These are phyloP conservation scores for Alternaria alternata DNA, from an alignment of 2,329 filamentous ascomycete species.

Conservation along the genomic window DNA sequence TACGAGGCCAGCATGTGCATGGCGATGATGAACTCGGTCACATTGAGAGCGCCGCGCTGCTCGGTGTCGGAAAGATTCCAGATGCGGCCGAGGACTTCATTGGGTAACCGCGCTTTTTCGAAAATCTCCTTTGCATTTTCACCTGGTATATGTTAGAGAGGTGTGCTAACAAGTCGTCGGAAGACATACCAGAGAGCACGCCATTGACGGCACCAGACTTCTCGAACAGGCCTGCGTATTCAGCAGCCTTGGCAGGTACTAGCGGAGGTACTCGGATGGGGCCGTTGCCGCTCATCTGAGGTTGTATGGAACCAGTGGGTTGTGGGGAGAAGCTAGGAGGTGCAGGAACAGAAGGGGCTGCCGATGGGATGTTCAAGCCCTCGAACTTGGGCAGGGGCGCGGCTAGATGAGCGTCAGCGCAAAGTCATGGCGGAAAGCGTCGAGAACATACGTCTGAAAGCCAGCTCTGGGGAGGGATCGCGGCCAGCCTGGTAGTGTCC, in stretches of 20 bases:
- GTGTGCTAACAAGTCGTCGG: too few species aligned
- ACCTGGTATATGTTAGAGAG: conserved; percentile 56
- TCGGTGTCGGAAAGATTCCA: conserved; percentile 96
- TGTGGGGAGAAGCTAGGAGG: conserved; percentile 57
- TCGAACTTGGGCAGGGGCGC: conserved; percentile 94
- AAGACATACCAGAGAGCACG: conserved; percentile 69
- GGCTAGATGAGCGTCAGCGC: conserved; percentile 53
- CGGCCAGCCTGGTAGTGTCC: conserved; percentile 92
- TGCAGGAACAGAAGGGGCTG: conserved; percentile 56
- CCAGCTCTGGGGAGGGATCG: conserved; percentile 81
- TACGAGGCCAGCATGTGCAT: conserved; percentile 96
- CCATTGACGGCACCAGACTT: conserved; percentile 81
- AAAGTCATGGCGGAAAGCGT: neutral
- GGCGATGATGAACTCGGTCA: conserved; percentile 94
- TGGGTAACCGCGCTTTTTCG: conserved; percentile 87
- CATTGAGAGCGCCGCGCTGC: conserved; percentile 84
- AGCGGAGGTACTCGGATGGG: conserved; percentile 89
- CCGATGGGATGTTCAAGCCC: conserved; percentile 66
- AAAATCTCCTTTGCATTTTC: conserved; percentile 94
- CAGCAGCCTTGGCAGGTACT: conserved; percentile 84
- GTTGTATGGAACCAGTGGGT: conserved; percentile 44
- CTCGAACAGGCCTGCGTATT: conserved; percentile 91
- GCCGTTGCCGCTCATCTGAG: conserved; percentile 56
- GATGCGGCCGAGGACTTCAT: conserved; percentile 90
- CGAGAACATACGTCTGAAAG: conserved; percentile 70